Conservation (phyloP, 116 monocot species). For the Cymodocea nodosa region DNA sequence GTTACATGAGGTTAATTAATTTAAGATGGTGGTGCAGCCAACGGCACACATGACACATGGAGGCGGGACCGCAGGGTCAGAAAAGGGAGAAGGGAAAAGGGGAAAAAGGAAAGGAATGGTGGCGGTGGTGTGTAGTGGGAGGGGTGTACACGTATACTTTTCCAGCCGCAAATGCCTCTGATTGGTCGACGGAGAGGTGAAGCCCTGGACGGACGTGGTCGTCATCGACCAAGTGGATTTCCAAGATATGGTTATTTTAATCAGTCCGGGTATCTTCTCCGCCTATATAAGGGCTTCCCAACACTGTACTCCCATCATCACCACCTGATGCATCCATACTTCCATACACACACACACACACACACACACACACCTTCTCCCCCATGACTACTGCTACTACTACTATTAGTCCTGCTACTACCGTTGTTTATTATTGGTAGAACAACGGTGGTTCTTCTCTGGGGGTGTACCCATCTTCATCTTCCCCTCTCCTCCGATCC, state of each 20-base stretch:
- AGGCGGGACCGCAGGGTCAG: too few species aligned
- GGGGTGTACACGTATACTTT: background rate
- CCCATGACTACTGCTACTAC: background rate
- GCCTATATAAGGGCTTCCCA: constrained; percentile 3
- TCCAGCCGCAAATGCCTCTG: background rate
- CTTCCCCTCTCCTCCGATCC: background rate
- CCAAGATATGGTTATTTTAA: constrained; percentile 1
- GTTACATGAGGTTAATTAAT: too few species aligned
- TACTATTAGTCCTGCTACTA: background rate
- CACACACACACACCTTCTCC: too few species aligned
- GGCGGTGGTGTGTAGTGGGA: too few species aligned
- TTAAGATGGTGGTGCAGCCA: too few species aligned
- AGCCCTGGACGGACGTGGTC: background rate
- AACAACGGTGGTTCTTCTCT: too few species aligned
- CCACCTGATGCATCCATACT: too few species aligned
- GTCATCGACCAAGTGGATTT: background rate
- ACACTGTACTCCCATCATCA: background rate
- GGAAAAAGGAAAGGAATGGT: too few species aligned
- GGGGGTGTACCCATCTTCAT: too few species aligned
- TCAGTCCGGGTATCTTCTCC: background rate
- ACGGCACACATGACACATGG: too few species aligned
- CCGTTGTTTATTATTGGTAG: background rate
- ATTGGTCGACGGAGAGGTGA: background rate
- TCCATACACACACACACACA: too few species aligned
- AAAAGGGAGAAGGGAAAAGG: too few species aligned